Evolutionary conservation across 805 yeast genomes (phyloP), one percentile per base, ranked within the genome.

Genomic region (Starmerella etchellsii): DNA sequence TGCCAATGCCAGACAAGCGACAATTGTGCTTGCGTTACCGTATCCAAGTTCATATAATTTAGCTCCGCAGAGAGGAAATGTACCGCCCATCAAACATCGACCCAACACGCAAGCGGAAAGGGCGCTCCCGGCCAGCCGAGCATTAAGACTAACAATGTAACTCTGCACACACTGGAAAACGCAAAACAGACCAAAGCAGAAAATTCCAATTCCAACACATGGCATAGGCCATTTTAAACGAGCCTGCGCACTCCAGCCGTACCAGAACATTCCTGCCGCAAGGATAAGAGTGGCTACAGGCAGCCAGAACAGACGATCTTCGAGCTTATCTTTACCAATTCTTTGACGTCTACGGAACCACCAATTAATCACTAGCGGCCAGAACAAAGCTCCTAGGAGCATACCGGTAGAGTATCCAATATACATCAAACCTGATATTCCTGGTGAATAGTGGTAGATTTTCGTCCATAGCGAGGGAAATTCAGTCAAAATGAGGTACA

Each of bases 1-100:
- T 1, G 67, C 67, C 14, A 76, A 44, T 8, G 71, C 77, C 37
- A 77, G 57, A 31, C 76, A 62, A 0, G 70, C 84, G 56, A 76
- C 73, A 51, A 78, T 54, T 0, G 81, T 70, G 53, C 73, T 71
- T 20, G 81, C 81, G 84, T 83, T 78, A 4, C 81, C 82, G 50
- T 75, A 76, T 18, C 78, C 77, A 34, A 79, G 56, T 18, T 48
- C 51, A 55, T 74, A 79, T 77, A 78, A 71, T 8, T 67, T 60
- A 8, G 64, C 57, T 2, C 79, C 81, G 56, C 76, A 75, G 31
- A 78, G 59, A 6, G 85, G 91, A 62, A 80, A 77, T 10, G 71
- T 65, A 40, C 76, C 79, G 1, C 87, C 88, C 52, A 79, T 68
- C 32, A 70, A 56, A 4, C 83, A 74, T 51, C 91, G 65, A 51